Base-by-base conservation (phyloP, 1,284 basidiomycete species). In the Moesziomyces sp. region DNA sequence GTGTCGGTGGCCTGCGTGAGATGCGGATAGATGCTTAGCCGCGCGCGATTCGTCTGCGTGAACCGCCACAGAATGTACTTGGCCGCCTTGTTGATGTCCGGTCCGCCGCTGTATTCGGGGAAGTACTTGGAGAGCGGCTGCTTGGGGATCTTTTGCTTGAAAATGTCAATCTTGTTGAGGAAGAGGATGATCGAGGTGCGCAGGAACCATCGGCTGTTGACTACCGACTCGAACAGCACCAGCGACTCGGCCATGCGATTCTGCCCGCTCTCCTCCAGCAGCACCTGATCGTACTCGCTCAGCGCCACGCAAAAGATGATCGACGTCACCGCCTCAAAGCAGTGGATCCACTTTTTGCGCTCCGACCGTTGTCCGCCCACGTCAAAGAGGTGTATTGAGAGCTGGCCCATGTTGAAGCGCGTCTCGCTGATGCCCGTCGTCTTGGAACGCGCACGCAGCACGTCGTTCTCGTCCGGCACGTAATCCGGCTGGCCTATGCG, bases 61-160 rank as follows among this genome's bases (percentile, higher is more conserved):
- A 97, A 98, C 74, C 93, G 87, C 96, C 95, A 98, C 23, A 99
- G 86, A 67, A 98, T 97, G 82, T 96, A 99, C 84, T 97, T 98
- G 4, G 95, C 94, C 3, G 94, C 96, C 85, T 98, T 98, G 87
- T 97, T 97, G 84, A 97, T 93, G 81, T 97, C 94, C 9, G 91
- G 85, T 0, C 95, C 95, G 77, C 87, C 87, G 0, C 93, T 93
- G 85, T 97, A 99, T 81, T 98, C 96, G 1, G 93, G 91, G 85
- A 97, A 98, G 85, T 93, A 96, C 65, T 89, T 88, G 58, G 94
- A 92, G 18, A 98, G 86, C 3, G 94, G 94, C 38, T 75, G 74
- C 52, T 67, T 66, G 5, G 93, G 91, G 28, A 97, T 87, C 85
- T 97, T 98, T 77, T 88, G 89, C 87, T 94, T 95, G 88, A 97